These are phyloP conservation scores for Dictyostelium citrinum DNA, from an alignment of 78 protist genomes.

Conservation along the genomic window DNA sequence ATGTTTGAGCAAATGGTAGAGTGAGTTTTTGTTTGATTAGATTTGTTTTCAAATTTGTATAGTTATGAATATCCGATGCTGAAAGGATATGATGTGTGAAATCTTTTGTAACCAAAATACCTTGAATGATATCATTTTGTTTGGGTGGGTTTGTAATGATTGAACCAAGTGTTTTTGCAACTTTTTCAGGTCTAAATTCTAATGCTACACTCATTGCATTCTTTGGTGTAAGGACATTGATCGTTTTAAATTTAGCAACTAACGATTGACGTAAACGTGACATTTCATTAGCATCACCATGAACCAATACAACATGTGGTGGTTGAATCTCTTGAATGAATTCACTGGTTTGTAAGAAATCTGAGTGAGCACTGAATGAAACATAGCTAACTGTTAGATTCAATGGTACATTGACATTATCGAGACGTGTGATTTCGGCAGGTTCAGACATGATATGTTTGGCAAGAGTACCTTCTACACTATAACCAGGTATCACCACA, in stretches of 20 bases:
- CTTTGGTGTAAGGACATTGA: slow-evolving; percentile 70
- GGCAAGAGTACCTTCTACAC: slow-evolving; percentile 96
- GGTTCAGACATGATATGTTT: slow-evolving; percentile 74
- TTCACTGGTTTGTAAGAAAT: slow-evolving; percentile 90
- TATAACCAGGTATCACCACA: slow-evolving; percentile 94
- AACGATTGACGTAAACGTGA: slow-evolving; percentile 72
- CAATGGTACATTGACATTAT: slow-evolving; percentile 63
- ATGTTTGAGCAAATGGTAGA: slow-evolving; percentile 46
- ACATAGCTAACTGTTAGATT: slow-evolving; percentile 78
- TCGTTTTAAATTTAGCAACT: slow-evolving; percentile 33
- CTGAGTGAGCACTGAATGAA: slow-evolving; percentile 97
- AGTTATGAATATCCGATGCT: slow-evolving; percentile 56
- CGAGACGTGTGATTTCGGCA: slow-evolving; percentile 32
- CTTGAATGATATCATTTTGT: slow-evolving; percentile 3
- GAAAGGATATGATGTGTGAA: slow-evolving; percentile 66
- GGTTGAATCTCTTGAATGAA: slow-evolving; percentile 90
- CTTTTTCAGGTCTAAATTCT: slow-evolving; percentile 57
- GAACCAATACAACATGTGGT: slow-evolving; percentile 90
- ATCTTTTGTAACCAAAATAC: slow-evolving; percentile 79
- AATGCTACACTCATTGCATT: slow-evolving; percentile 52
- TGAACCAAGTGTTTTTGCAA: slow-evolving; percentile 70
- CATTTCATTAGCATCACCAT: slow-evolving; percentile 93
- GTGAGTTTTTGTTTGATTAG: slow-evolving; percentile 39
- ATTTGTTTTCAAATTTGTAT: slow-evolving; percentile 68
- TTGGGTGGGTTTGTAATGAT: slow-evolving; percentile 34